Conservation (phyloP, 305 asterid species). For the Solanum hybrid region DNA sequence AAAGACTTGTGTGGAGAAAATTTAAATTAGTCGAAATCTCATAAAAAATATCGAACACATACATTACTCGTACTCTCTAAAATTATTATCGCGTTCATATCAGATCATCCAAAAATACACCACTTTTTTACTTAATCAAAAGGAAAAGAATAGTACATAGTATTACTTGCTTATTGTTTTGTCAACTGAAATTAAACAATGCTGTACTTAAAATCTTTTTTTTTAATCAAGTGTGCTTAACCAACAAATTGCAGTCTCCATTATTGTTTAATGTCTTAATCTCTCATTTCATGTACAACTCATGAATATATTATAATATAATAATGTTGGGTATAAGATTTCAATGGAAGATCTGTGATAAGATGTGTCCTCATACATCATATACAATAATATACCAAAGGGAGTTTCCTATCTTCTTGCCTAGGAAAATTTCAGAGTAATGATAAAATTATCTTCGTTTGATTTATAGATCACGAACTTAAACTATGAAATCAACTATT, state of each 20-base stretch:
- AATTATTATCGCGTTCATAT: background rate
- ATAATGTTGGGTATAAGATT: background rate
- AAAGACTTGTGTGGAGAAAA: background rate
- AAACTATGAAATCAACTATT: rapidly evolving
- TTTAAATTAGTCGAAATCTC: background rate
- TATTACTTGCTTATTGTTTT: background rate
- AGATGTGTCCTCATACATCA: background rate
- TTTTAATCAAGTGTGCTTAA: background rate
- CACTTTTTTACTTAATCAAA: background rate
- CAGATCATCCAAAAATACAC: background rate
- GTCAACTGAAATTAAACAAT: conserved; percentile 2
- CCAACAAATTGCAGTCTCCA: conserved; percentile 1
- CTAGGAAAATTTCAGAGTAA: background rate
- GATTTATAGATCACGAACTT: background rate
- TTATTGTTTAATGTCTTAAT: conserved; percentile 1
- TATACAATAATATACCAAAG: background rate
- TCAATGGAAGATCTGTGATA: background rate
- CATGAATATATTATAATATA: background rate
- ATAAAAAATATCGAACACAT: background rate
- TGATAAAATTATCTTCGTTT: rapidly evolving
- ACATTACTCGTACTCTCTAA: background rate
- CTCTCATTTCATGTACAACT: background rate
- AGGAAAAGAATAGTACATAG: background rate
- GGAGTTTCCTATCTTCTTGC: background rate
- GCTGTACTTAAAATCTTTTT: background rate